Percentiles rank a stretch among this genome's conserved stretches.
Conservation (phyloP, 495 filamentous ascomycete species). For the Sphaerosporella brunnea region DNA sequence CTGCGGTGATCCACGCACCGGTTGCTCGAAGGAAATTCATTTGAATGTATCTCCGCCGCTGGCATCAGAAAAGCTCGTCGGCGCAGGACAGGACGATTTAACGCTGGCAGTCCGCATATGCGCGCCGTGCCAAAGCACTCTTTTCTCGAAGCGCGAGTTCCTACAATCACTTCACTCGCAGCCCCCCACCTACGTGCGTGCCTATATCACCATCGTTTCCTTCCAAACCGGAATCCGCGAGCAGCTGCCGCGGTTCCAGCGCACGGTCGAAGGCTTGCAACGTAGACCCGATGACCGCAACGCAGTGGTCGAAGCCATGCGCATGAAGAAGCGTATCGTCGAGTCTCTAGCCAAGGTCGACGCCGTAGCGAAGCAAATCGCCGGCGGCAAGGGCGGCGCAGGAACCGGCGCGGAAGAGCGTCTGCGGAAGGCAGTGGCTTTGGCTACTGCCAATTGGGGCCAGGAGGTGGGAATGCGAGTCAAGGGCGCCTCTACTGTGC, state of each 20-base stretch:
- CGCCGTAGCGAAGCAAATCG: slow-evolving; percentile 61
- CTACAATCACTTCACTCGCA: slow-evolving; percentile 41
- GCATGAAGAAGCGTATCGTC: slow-evolving; percentile 74
- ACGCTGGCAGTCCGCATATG: slow-evolving; percentile 76
- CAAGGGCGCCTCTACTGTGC: slow-evolving; percentile 73
- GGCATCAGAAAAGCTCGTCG: neutral
- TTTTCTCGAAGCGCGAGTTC: slow-evolving; percentile 78
- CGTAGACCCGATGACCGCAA: slow-evolving; percentile 22
- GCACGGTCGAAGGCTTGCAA: slow-evolving; percentile 51
- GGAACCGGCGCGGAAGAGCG: slow-evolving; percentile 54
- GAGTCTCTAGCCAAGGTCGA: slow-evolving; percentile 88
- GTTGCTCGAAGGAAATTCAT: slow-evolving; percentile 67
- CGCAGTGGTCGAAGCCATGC: slow-evolving; percentile 69
- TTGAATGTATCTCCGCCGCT: slow-evolving; percentile 40
- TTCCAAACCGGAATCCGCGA: slow-evolving; percentile 78
- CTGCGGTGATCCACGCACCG: slow-evolving; percentile 67
- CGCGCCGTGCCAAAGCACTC: slow-evolving; percentile 64
- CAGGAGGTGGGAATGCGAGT: slow-evolving; percentile 38
- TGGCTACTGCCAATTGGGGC: slow-evolving; percentile 11
- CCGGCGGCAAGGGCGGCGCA: slow-evolving; percentile 70
- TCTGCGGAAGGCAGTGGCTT: slow-evolving; percentile 8
- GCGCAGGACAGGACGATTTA: slow-evolving; percentile 29
- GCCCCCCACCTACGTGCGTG: slow-evolving; percentile 56
- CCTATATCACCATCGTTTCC: slow-evolving; percentile 73
- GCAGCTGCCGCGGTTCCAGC: slow-evolving; percentile 75